Conservation (phyloP, 2,329 filamentous ascomycete species). For the Didymosphaeria variabile region DNA sequence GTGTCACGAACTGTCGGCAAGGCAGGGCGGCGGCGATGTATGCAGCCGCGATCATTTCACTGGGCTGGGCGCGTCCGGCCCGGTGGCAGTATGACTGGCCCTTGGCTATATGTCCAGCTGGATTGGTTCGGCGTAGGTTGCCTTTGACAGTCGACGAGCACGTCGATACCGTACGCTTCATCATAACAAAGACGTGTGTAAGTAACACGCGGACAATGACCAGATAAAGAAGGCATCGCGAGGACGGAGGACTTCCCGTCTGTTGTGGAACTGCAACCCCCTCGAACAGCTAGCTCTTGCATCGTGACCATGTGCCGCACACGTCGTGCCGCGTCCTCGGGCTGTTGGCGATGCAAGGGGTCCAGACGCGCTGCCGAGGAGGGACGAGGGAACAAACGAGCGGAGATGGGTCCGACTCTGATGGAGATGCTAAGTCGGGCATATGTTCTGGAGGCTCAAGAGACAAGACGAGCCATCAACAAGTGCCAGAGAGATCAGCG, state of each 20-base stretch:
- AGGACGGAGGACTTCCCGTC: neutral
- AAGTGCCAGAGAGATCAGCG: neutral
- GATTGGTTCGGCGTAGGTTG: neutral
- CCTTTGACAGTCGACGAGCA: neutral
- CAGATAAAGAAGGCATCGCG: neutral
- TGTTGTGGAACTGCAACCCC: neutral
- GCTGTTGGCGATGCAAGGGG: slow-evolving; percentile 2
- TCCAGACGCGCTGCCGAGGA: neutral
- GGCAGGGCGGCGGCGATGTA: neutral
- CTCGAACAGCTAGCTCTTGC: neutral
- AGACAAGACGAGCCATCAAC: neutral
- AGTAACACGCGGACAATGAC: neutral
- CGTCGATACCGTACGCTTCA: neutral
- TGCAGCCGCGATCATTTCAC: no score
- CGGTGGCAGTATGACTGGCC: neutral
- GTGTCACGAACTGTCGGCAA: neutral
- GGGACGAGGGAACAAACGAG: slow-evolving; percentile 3
- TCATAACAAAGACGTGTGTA: neutral
- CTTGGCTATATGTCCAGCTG: slow-evolving; percentile 3
- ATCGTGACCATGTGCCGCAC: slow-evolving; percentile 5
- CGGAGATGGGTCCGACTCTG: neutral
- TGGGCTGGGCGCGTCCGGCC: neutral
- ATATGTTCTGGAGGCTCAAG: neutral
- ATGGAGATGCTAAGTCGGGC: neutral
- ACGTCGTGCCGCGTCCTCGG: slow-evolving; percentile 2